Conservation (phyloP, 2,329 filamentous ascomycete genomes). For the Berkeleyomyces basicola region DNA sequence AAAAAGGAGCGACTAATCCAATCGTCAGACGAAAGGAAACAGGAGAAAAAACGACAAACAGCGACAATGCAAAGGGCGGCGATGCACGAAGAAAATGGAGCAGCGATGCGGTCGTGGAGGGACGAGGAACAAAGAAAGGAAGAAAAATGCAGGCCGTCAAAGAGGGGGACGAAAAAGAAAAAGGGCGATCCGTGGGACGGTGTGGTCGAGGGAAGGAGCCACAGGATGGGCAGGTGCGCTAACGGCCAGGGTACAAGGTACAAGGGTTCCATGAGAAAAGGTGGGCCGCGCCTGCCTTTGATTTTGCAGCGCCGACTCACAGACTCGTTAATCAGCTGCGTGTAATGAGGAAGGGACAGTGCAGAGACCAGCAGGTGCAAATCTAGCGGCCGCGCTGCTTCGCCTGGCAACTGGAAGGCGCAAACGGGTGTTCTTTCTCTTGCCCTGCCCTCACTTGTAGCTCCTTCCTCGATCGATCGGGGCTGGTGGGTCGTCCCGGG, state of each 20-base stretch:
- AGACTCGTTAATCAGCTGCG: background rate
- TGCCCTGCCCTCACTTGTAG: no score
- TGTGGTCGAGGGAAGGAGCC: background rate
- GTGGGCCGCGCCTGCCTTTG: background rate
- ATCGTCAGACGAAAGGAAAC: conserved; percentile 3
- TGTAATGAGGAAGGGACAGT: background rate
- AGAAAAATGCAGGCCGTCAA: background rate
- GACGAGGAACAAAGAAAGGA: background rate
- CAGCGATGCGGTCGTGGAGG: background rate
- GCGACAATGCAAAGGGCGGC: background rate
- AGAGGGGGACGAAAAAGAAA: background rate
- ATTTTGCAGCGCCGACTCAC: background rate
- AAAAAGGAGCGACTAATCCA: conserved; percentile 1
- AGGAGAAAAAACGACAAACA: background rate
- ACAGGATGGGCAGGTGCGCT: background rate
- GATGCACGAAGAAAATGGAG: background rate
- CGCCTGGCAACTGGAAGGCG: background rate
- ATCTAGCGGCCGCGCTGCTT: background rate
- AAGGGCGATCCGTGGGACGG: background rate
- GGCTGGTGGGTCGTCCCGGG: no score
- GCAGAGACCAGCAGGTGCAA: background rate
- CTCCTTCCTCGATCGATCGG: no score
- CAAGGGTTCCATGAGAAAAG: conserved; percentile 1
- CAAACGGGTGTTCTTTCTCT: no score
- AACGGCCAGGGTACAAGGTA: background rate